A percentile compares a stretch with the other conserved stretches of the same genome.
These are phyloP conservation scores for Favolaschia claudopus DNA, from an alignment of 768 basidiomycete species.

Conservation along the genomic window DNA sequence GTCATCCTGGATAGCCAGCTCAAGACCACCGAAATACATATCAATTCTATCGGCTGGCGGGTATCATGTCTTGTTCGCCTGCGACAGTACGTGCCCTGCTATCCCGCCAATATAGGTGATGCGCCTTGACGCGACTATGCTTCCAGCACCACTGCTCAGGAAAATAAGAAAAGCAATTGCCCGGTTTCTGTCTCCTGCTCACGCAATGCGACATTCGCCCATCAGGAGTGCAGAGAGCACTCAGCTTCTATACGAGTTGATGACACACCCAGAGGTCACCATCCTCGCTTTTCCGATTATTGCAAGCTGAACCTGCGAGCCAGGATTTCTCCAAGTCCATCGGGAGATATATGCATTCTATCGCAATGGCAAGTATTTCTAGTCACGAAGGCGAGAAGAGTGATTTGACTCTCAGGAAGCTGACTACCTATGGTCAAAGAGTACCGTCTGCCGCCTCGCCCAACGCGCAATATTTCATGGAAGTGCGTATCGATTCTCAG, in stretches of 20 bases:
- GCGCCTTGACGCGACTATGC: background rate
- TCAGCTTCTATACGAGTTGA: conserved; percentile 26
- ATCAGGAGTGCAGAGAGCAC: background rate
- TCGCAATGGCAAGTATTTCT: no score
- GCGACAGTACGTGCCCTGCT: conserved; percentile 1
- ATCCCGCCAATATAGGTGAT: background rate
- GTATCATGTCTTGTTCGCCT: conserved; percentile 26
- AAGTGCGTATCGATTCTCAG: background rate
- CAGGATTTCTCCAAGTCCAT: conserved; percentile 25
- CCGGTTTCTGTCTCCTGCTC: background rate
- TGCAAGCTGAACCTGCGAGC: background rate
- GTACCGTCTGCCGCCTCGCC: background rate
- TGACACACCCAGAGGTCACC: conserved; percentile 21
- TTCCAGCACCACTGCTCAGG: background rate
- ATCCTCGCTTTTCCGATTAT: background rate
- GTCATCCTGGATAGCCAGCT: conserved; percentile 24
- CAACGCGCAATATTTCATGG: background rate
- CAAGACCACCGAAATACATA: conserved; percentile 28
- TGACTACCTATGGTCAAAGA: background rate
- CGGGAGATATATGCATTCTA: conserved; percentile 28
- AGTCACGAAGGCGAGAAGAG: no score
- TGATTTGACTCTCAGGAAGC: background rate
- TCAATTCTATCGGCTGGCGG: conserved; percentile 13
- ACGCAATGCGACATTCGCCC: background rate
- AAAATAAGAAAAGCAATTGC: background rate